Evolutionary conservation across 2,329 filamentous ascomycete genomes (phyloP).

Genomic region (Fusarium musae): DNA sequence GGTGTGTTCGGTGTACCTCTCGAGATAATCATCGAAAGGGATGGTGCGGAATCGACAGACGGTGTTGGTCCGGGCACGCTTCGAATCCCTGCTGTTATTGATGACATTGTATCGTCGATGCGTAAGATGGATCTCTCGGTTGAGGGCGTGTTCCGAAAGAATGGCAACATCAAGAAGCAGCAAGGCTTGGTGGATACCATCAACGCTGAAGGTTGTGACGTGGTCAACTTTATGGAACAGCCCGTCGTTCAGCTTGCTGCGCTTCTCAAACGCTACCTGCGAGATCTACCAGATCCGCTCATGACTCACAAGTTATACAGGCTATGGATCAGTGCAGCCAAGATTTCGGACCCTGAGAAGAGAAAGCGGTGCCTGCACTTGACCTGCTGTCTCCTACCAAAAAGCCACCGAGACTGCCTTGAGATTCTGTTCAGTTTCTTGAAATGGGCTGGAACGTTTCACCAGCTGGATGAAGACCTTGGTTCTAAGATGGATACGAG

Average conservation of each 20-base stretch:
- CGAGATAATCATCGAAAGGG: slow-evolving; percentile 89
- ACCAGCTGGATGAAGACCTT: slow-evolving; percentile 94
- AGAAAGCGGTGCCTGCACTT: slow-evolving; percentile 88
- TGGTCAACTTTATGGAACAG: slow-evolving; percentile 86
- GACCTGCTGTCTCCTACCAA: slow-evolving; percentile 91
- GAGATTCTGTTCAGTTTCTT: slow-evolving; percentile 96
- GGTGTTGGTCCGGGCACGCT: slow-evolving; percentile 92
- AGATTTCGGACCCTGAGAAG: slow-evolving; percentile 83
- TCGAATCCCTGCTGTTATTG: slow-evolving; percentile 92
- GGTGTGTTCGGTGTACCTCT: slow-evolving; percentile 92
- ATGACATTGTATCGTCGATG: slow-evolving; percentile 94
- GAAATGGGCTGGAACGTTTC: slow-evolving; percentile 97
- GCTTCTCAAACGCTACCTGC: slow-evolving; percentile 92
- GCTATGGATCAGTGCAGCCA: slow-evolving; percentile 90
- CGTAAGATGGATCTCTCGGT: slow-evolving; percentile 99
- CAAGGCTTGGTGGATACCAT: slow-evolving; percentile 88
- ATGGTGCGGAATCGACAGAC: slow-evolving; percentile 97
- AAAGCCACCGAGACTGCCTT: slow-evolving; percentile 90
- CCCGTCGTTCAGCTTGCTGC: slow-evolving; percentile 94
- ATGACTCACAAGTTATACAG: slow-evolving; percentile 95
- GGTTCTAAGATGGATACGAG: slow-evolving; percentile 99
- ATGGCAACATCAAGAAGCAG: slow-evolving; percentile 95
- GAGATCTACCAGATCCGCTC: slow-evolving; percentile 92
- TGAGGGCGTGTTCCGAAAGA: slow-evolving; percentile 98
- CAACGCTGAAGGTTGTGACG: slow-evolving; percentile 85